phyloP scores from a whole-genome alignment of 129 eudicot species.

The Tanacetum coccineum region DNA sequence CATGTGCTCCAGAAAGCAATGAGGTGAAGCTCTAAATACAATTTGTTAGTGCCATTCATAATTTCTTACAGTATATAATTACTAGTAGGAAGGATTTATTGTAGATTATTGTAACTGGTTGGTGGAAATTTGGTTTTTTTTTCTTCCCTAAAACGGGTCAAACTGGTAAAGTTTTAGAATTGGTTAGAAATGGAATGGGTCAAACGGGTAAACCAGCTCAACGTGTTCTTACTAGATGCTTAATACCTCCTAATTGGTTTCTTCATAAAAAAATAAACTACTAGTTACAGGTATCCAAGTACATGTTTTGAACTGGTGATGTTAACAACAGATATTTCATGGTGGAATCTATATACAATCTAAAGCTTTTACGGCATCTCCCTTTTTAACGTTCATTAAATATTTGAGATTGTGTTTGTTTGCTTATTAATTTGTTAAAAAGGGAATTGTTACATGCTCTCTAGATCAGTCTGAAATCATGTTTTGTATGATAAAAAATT shows the following conservation, averaged over 20 bases:
- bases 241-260: too few relatives aligned
- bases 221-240: not conserved
- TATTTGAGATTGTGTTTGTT: not conserved
- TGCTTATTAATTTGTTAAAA: not conserved
- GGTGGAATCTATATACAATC: too few relatives aligned
- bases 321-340: too few relatives aligned
- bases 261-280: too few relatives aligned
- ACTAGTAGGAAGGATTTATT: not conserved
- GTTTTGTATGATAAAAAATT: too few relatives aligned
- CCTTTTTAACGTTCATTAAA: not conserved
- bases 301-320: too few relatives aligned
- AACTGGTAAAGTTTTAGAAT: not conserved
- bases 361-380: not conserved
- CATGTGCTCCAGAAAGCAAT: too few relatives aligned
- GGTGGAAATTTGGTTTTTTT: not conserved
- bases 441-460: not conserved
- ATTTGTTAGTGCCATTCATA: too few relatives aligned
- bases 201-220: not conserved
- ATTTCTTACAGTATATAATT: not conserved
- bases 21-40: too few relatives aligned
- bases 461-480: not conserved
- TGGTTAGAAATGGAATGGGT: not conserved
- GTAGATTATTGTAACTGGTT: not conserved
- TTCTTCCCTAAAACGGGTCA: not conserved
- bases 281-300: too few relatives aligned